Percentiles rank a stretch among this genome's conserved stretches.
These are phyloP conservation scores for Teratosphaeria nubilosa DNA, from an alignment of 2,329 filamentous ascomycete species.

Conservation along the genomic window DNA sequence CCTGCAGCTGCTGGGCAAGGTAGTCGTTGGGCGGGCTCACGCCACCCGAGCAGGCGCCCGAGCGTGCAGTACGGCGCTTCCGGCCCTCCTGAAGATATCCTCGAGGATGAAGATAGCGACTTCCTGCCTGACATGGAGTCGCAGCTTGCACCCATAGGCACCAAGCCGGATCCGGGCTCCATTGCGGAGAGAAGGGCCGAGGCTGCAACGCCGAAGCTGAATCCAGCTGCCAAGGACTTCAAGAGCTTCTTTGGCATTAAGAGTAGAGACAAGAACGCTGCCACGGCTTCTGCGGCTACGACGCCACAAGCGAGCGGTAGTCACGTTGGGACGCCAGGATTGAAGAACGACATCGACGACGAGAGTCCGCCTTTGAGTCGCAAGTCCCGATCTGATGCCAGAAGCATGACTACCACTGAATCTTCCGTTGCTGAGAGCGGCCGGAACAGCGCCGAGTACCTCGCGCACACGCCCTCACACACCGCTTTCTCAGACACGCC, in stretches of 20 bases:
- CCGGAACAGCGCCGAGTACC: conserved; percentile 16
- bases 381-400: conserved; percentile 32
- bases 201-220: conserved; percentile 53
- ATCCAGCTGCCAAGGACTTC: conserved; percentile 83
- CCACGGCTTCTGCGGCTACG: conserved; percentile 10
- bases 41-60: conserved; percentile 68
- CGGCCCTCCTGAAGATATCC: conserved; percentile 45
- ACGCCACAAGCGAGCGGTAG: conserved; percentile 3
- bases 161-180: conserved; percentile 26
- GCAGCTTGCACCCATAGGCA: conserved; percentile 64
- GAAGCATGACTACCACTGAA: conserved; percentile 27
- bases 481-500: conserved; percentile 27
- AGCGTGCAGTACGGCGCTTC: conserved; percentile 67
- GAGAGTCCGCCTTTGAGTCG: conserved; percentile 27
- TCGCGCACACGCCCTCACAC: conserved; percentile 22
- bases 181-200: conserved; percentile 26
- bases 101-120: conserved; percentile 41
- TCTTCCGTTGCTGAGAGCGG: conserved; percentile 16
- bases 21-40: conserved; percentile 37
- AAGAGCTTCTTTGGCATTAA: conserved; percentile 53
- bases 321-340: background rate
- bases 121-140: conserved; percentile 37
- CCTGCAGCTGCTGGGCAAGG: conserved; percentile 44
- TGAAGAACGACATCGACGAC: conserved; percentile 21
- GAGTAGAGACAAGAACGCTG: conserved; percentile 25